A percentile compares a stretch with the other conserved stretches of the same genome.
Conservation (phyloP, 1,139 yeast genomes). For the Spencermartinsiella ligniputridi region DNA sequence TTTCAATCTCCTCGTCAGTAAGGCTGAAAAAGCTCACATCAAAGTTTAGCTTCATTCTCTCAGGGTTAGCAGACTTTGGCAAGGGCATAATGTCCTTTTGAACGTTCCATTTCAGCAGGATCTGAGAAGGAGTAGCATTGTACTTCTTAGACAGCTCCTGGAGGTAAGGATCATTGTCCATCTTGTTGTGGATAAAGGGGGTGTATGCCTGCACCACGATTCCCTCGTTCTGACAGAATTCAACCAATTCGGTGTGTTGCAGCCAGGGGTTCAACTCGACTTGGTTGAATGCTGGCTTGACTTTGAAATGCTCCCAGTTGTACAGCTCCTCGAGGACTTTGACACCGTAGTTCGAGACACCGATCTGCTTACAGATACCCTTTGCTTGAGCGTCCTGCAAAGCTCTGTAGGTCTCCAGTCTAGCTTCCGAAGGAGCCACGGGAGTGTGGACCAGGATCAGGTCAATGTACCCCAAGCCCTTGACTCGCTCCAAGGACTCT, state of each 20-base stretch:
- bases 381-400: slow-evolving; percentile 15
- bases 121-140: slow-evolving; percentile 52
- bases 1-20: slow-evolving; percentile 8
- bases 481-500: slow-evolving; percentile 57
- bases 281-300: slow-evolving; percentile 65
- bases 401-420: slow-evolving; percentile 15
- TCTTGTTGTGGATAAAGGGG: slow-evolving; percentile 57
- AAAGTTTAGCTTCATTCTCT: slow-evolving; percentile 7
- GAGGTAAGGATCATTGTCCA: slow-evolving; percentile 55
- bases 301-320: slow-evolving; percentile 44
- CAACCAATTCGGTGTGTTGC: slow-evolving; percentile 59
- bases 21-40: slow-evolving; percentile 6
- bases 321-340: slow-evolving; percentile 48
- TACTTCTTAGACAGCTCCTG: slow-evolving; percentile 44
- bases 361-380: slow-evolving; percentile 40
- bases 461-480: slow-evolving; percentile 72
- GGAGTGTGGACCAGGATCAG: slow-evolving; percentile 88
- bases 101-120: slow-evolving; percentile 65
- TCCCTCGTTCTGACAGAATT: slow-evolving; percentile 47
- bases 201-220: slow-evolving; percentile 68
- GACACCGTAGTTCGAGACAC: slow-evolving; percentile 68
- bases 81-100: slow-evolving; percentile 42
- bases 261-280: slow-evolving; percentile 68
- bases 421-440: slow-evolving; percentile 23
- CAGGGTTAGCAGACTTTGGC: slow-evolving; percentile 7